These are phyloP conservation scores for Mucor plumbeus DNA, from an alignment of 371 early-diverging fungal species.

Conservation along the genomic window DNA sequence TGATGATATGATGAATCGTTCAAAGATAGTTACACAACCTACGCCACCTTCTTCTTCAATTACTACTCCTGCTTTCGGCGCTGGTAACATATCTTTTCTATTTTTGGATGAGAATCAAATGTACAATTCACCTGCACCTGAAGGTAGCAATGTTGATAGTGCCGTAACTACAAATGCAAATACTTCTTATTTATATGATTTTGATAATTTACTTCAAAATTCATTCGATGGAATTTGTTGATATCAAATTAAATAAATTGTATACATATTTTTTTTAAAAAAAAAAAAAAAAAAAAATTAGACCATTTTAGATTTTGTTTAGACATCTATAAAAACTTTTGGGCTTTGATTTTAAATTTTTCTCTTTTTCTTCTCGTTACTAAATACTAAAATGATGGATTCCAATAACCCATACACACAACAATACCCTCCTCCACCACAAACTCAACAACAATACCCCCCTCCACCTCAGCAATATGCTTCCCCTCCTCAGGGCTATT, in stretches of 20 bases:
- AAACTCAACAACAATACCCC: conserved; percentile 8
- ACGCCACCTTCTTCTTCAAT: conserved; percentile 1
- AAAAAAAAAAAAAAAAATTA: neutral
- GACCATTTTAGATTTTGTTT: neutral
- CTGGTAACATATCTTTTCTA: neutral
- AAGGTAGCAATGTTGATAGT: neutral
- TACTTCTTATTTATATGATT: neutral
- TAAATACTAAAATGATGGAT: neutral
- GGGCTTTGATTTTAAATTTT: neutral
- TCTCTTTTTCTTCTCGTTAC: neutral
- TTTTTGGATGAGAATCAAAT: conserved; percentile 6
- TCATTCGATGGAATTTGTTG: conserved; percentile 6
- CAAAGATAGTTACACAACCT: neutral
- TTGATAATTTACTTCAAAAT: conserved; percentile 6
- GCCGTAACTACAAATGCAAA: neutral
- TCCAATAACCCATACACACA: conserved; percentile 11
- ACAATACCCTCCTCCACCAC: conserved; percentile 8
- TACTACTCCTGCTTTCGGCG: neutral
- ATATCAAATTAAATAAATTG: neutral
- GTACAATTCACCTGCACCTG: neutral
- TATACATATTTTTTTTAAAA: neutral
- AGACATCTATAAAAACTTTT: neutral
- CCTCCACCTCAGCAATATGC: conserved; percentile 10
- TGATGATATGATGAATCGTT: neutral
- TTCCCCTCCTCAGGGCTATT: conserved; percentile 5